Percentiles rank a stretch among this genome's conserved stretches.
Evolutionary conservation across 352 stramenopile species (phyloP).

Genomic region (Globisporangium camurandrum): DNA sequence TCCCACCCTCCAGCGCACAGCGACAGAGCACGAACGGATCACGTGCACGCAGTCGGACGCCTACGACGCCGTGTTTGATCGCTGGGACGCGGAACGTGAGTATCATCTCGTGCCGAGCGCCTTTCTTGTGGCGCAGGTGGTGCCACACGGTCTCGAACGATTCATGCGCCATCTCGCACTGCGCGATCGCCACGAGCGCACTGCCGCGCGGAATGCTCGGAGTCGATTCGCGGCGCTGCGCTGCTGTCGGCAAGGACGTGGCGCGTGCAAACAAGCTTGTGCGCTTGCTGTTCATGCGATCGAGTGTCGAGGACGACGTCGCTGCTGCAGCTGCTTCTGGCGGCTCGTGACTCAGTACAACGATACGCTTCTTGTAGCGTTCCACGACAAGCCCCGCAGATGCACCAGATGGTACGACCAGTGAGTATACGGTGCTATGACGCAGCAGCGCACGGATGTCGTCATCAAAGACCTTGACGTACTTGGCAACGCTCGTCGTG

Average conservation of each 20-base stretch:
- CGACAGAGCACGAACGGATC: constrained; percentile 29
- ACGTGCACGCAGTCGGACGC: constrained; percentile 26
- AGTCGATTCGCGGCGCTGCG: neutral
- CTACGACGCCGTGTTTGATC: constrained; percentile 24
- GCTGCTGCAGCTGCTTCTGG: neutral
- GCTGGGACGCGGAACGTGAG: constrained; percentile 45
- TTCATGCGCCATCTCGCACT: constrained; percentile 58
- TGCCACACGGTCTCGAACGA: constrained; percentile 71
- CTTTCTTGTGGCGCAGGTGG: constrained; percentile 46
- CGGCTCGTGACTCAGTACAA: constrained; percentile 44
- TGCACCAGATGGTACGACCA: constrained; percentile 21
- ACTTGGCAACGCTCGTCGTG: constrained; percentile 20
- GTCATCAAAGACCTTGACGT: constrained; percentile 41
- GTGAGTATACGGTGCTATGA: constrained; percentile 41
- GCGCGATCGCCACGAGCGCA: constrained; percentile 40
- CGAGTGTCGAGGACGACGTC: neutral
- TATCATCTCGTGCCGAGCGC: constrained; percentile 32
- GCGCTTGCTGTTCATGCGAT: neutral
- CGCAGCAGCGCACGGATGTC: constrained; percentile 35
- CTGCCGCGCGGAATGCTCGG: constrained; percentile 38
- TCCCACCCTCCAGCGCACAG: constrained; percentile 29
- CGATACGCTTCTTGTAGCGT: constrained; percentile 50
- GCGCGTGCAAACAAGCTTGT: neutral
- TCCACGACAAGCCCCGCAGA: constrained; percentile 39
- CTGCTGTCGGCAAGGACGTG: neutral